These are phyloP conservation scores for Glycine soja DNA, from an alignment of 306 rosid species.

Conservation along the genomic window DNA sequence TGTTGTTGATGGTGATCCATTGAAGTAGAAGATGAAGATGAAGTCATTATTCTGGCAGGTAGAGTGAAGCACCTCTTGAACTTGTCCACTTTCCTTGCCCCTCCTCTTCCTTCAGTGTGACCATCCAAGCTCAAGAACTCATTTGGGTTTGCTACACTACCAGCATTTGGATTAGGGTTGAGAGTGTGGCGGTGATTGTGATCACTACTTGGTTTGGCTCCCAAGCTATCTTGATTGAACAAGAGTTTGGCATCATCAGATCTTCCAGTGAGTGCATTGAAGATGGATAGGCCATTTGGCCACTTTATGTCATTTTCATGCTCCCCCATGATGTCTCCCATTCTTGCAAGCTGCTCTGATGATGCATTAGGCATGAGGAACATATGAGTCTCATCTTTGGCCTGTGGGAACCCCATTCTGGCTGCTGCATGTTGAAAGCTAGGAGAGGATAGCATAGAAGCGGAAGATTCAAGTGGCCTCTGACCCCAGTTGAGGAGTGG, in stretches of 20 bases:
- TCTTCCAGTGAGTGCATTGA: conserved; percentile 76
- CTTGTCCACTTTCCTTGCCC: conserved; percentile 71
- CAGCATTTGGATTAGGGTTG: conserved; percentile 43
- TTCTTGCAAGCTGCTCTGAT: conserved; percentile 57
- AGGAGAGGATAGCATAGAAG: conserved; percentile 73
- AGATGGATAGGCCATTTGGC: conserved; percentile 85
- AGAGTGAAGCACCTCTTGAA: conserved; percentile 80
- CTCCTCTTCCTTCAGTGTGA: conserved; percentile 45
- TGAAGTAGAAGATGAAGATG: conserved; percentile 78
- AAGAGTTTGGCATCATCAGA: conserved; percentile 73
- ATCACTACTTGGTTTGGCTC: conserved; percentile 53
- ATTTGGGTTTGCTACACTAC: conserved; percentile 51
- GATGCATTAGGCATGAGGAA: conserved; percentile 75
- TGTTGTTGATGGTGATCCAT: conserved; percentile 74
- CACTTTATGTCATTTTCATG: conserved; percentile 83
- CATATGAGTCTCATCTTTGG: conserved; percentile 78
- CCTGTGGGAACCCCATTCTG: conserved; percentile 65
- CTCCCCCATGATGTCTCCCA: conserved; percentile 76
- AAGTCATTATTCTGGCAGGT: conserved; percentile 75
- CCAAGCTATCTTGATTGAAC: conserved; percentile 68
- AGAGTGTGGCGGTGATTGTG: conserved; percentile 49
- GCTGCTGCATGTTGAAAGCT: conserved; percentile 55
- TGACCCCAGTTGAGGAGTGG: conserved; percentile 78
- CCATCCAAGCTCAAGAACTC: conserved; percentile 87
- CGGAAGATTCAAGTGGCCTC: conserved; percentile 57